Evolutionary conservation across 768 basidiomycete species (phyloP), one percentile per base, ranked within the genome.

Genomic region (Mycena crocata): DNA sequence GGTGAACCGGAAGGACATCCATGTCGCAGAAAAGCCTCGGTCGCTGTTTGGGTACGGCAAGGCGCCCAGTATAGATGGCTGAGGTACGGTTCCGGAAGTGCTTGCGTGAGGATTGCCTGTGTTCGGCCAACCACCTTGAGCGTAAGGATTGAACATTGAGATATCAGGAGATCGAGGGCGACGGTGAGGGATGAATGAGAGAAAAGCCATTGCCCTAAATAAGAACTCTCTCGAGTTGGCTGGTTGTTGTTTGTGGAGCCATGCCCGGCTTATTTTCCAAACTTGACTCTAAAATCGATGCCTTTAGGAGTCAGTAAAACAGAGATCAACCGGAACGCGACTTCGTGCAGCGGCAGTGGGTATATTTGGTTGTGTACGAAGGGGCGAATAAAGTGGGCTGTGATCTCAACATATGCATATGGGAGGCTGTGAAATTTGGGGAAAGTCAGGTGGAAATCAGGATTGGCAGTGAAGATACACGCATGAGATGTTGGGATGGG

Each of bases 1-100:
- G 45, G 79, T 77, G 75, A 86, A 85, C 24, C 77, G 77, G 76
- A 85, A 81, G 8, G 82, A 79, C 61, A 84, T 70, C 63, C 80
- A 67, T 14, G 62, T 69, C 28, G 67, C 23, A 1, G 70, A 45
- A n/a, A n/a, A n/a, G n/a, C n/a, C n/a, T n/a, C n/a, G n/a, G 17
- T 26, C n/a, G 6, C 24, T 48, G 1, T 60, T 44, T 0, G 60
- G 49, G 21, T 62, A 66, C 1, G 68, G 68, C 1, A 69, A 60
- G 14, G 68, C 68, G 39, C 68, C 68, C 14, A 66, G 62, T 7
- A 69, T 51, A 1, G 68, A 66, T 14, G 68, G 68, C 28, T 69
- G 68, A 1, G 55, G 64, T 0, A 48, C 12, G 4, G 31, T 57
- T n/a, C 48, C 37, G 26, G 67, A 46, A 26, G 52, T 34, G 15